Percentiles rank a stretch among this genome's conserved stretches.
Conservation (phyloP, 2,329 filamentous ascomycete genomes). For the Neopestalotiopsis clavispora region DNA sequence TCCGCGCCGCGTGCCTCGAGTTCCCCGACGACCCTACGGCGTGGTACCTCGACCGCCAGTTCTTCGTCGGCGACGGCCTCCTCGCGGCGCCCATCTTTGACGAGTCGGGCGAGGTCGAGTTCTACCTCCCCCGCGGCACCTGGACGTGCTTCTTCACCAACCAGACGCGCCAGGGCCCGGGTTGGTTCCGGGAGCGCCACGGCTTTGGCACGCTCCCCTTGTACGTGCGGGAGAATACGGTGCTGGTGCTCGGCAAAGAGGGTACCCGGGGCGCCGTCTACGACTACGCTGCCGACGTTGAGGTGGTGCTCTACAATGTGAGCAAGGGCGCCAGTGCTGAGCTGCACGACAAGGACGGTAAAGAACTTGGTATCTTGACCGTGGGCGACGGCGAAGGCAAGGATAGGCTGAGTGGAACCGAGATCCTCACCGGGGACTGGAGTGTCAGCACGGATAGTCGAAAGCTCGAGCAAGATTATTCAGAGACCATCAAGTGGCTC, state of each 20-base stretch:
- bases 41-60: constrained; percentile 72
- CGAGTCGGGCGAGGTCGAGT: constrained; percentile 66
- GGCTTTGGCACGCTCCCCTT: constrained; percentile 62
- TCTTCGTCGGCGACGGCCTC: constrained; percentile 71
- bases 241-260: constrained; percentile 50
- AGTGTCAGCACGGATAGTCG: constrained; percentile 26
- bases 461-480: constrained; percentile 26
- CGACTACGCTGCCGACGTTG: constrained; percentile 51
- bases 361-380: constrained; percentile 43
- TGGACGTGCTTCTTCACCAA: constrained; percentile 56
- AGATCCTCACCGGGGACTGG: constrained; percentile 44
- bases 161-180: constrained; percentile 53
- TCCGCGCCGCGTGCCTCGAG: constrained; percentile 71
- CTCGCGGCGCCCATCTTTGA: constrained; percentile 72
- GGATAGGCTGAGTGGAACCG: constrained; percentile 44
- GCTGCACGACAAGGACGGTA: constrained; percentile 49
- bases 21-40: constrained; percentile 73
- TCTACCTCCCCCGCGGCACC: constrained; percentile 61
- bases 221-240: constrained; percentile 59
- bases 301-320: constrained; percentile 52
- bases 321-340: constrained; percentile 44
- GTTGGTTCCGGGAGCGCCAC: constrained; percentile 66
- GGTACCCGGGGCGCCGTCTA: constrained; percentile 48
- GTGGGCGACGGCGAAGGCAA: constrained; percentile 39
- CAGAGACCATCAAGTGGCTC: constrained; percentile 29